A percentile compares a stretch with the other conserved stretches of the same genome.
Evolutionary conservation across 768 basidiomycete genomes (phyloP).

Genomic region (Pluteus cervinus): DNA sequence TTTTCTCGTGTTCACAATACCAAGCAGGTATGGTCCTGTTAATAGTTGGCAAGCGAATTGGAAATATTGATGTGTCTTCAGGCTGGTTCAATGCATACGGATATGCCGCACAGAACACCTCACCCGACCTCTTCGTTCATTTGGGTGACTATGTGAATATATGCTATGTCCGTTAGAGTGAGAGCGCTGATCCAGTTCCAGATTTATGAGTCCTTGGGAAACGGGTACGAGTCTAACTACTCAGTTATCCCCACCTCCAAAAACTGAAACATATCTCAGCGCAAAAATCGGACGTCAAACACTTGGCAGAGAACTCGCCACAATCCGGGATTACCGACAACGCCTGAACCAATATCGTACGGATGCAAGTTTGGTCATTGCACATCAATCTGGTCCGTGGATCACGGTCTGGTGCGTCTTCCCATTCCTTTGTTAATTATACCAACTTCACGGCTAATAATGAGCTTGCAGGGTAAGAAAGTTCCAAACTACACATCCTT

Average conservation of each 20-base stretch:
- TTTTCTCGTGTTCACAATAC: constrained; percentile 54
- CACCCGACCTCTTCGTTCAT: constrained; percentile 49
- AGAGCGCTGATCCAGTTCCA: constrained; percentile 13
- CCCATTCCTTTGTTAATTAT: neutral
- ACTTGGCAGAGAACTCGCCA: constrained; percentile 49
- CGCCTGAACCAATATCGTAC: constrained; percentile 48
- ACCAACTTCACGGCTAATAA: neutral
- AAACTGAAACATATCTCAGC: constrained; percentile 16
- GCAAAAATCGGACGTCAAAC: constrained; percentile 42
- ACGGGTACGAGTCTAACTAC: constrained; percentile 16
- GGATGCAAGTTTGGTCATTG: constrained; percentile 38
- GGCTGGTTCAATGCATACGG: constrained; percentile 62
- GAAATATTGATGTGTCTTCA: constrained; percentile 8
- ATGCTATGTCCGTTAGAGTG: neutral
- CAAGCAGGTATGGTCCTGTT: constrained; percentile 30
- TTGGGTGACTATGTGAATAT: constrained; percentile 52
- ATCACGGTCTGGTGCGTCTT: constrained; percentile 45
- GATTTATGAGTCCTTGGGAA: constrained; percentile 46
- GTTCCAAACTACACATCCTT: no score
- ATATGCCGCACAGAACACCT: constrained; percentile 44
- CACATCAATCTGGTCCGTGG: constrained; percentile 48
- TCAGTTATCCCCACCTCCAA: neutral
- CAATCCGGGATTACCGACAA: constrained; percentile 49
- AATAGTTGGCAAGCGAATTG: neutral
- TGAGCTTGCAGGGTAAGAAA: neutral